Base-by-base conservation (phyloP, 495 filamentous ascomycete species). In the Aspergillus ellipticus region DNA sequence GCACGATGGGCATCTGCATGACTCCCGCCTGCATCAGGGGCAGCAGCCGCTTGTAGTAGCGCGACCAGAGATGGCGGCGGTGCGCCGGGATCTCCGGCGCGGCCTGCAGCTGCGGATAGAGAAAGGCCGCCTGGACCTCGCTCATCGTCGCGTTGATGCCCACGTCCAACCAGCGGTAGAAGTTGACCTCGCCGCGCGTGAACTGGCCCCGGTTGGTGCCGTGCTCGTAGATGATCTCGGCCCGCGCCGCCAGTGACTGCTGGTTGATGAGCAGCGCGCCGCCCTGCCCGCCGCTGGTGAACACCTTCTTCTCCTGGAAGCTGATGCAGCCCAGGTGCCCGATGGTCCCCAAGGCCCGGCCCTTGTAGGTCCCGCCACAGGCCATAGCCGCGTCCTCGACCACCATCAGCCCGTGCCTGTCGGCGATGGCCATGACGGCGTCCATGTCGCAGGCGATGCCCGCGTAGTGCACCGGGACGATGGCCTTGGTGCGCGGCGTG, bases 241-340 rank as follows among this genome's bases (percentile, higher is more conserved):
- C 57, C 6, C 54, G 50, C 4, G 42, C 50, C 13, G 56, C 21
- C 16, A 66, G 42, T 2, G n/a, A 47, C 0, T 46, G 29, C 10
- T 63, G 57, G 8, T 66, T 66, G 42, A 63, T 42, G 17, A 61
- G 33, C 6, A 63, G 16, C 1, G 63, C 63, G 7, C 63, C 60
- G 9, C 60, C 60, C 24, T 56, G 51, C 0, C 63, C 60, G 0
- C 60, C 63, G 6, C 60, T 51, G 3, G 60, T 66, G 47, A 66
- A 58, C 54, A 63, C 63, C 51, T 66, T 66, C 19, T 53, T 66
- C 52, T 60, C 63, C 35, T 66, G 63, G 41, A 66, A 66, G 33
- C 60, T 63, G 31, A 66, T 58, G 31, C 60, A 66, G 35, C 60
- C 60, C 3, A 66, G 41, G 19, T 66, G 46, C 7, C 63, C 60